Percentiles rank a stretch among this genome's conserved stretches.
Conservation (phyloP, 768 basidiomycete genomes). For the Amanita pallidorosea region DNA sequence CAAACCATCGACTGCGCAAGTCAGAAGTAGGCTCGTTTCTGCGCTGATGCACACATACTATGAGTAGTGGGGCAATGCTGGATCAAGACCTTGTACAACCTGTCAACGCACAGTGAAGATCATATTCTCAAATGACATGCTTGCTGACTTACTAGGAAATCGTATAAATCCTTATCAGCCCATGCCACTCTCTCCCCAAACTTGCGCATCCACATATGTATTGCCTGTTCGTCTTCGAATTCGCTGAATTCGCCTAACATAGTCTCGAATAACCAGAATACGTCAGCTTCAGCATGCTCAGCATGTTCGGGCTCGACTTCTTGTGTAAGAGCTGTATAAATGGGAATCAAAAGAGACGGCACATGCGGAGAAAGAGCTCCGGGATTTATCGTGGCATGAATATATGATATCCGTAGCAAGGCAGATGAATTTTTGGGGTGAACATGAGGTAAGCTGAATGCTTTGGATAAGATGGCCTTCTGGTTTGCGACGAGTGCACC, state of each 20-base stretch:
- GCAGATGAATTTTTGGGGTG: slow-evolving; percentile 55
- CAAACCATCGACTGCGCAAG: slow-evolving; percentile 56
- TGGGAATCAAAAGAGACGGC: slow-evolving; percentile 57
- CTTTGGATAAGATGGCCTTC: slow-evolving; percentile 35
- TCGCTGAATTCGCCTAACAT: slow-evolving; percentile 65
- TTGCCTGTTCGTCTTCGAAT: slow-evolving; percentile 59
- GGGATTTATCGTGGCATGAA: slow-evolving; percentile 65
- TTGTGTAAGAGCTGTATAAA: slow-evolving; percentile 51
- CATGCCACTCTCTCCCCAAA: slow-evolving; percentile 49
- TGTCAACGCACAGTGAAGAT: slow-evolving; percentile 15
- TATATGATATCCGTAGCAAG: slow-evolving; percentile 57
- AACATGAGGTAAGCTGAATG: slow-evolving; percentile 31
- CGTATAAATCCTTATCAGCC: slow-evolving; percentile 54
- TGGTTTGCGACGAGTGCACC: background rate
- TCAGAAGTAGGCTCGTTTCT: background rate
- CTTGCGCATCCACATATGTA: slow-evolving; percentile 49
- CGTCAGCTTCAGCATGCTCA: slow-evolving; percentile 66
- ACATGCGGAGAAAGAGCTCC: slow-evolving; percentile 58
- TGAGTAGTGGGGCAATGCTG: slow-evolving; percentile 67
- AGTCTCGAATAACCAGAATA: slow-evolving; percentile 75
- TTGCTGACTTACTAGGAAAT: slow-evolving; percentile 38
- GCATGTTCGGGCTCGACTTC: slow-evolving; percentile 53
- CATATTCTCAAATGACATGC: slow-evolving; percentile 2
- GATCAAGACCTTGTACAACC: slow-evolving; percentile 58
- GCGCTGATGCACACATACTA: slow-evolving; percentile 37